Evolutionary conservation across 2,329 filamentous ascomycete species (phyloP).

Genomic region (Beauveria sp.): DNA sequence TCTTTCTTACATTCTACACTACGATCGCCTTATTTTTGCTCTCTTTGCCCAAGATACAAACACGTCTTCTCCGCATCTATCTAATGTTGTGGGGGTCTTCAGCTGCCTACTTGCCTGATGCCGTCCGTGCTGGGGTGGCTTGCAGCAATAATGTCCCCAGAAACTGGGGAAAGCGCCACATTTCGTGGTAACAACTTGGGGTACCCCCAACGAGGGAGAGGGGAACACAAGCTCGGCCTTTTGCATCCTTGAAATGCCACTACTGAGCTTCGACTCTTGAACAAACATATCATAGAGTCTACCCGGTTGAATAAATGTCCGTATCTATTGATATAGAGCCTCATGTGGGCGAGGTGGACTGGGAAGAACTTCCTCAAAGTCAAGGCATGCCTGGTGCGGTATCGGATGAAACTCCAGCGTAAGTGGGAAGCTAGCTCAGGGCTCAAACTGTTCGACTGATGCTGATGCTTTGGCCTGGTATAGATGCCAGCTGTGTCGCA

Average conservation of each 20-base stretch:
- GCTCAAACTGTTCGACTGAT: not conserved
- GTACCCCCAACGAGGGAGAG: too few relatives aligned
- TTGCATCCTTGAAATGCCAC: not conserved
- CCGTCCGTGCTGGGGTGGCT: not conserved
- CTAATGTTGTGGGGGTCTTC: not conserved
- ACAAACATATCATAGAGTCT: not conserved
- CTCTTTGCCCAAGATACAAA: not conserved
- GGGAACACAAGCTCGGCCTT: not conserved
- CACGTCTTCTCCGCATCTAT: not conserved
- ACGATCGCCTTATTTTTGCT: not conserved
- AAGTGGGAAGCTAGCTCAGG: not conserved
- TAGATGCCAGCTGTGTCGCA: conserved; percentile 34
- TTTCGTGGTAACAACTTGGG: not conserved
- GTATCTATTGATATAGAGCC: not conserved
- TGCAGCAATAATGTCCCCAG: not conserved
- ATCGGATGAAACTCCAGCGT: conserved; percentile 6
- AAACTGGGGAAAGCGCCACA: not conserved
- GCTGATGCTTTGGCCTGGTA: not conserved
- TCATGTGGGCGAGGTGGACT: not conserved
- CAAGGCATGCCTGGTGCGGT: not conserved
- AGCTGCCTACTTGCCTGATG: not conserved
- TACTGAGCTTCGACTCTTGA: not conserved
- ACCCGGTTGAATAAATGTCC: not conserved
- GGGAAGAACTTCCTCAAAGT: not conserved
- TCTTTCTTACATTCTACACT: too few relatives aligned